phyloP scores from a whole-genome alignment of 768 basidiomycete genomes.

The Lepiota venenata region DNA sequence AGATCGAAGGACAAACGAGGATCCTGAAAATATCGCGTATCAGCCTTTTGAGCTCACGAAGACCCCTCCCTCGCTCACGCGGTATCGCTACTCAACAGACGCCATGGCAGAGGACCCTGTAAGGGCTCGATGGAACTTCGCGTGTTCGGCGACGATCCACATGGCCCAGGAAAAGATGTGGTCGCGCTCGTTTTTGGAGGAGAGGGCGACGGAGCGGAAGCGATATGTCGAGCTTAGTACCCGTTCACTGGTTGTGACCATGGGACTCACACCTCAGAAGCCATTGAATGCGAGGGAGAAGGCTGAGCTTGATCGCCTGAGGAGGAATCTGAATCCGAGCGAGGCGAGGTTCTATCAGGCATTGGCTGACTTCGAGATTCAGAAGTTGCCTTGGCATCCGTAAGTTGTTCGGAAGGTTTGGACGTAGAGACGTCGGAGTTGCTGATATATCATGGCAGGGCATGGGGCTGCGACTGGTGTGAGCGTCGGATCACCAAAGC shows the following conservation, averaged over 20 bases:
- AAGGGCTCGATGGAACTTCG: constrained; percentile 29
- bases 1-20: constrained; percentile 19
- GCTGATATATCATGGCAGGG: constrained; percentile 10
- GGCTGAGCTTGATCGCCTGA: constrained; percentile 26
- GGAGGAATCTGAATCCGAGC: constrained; percentile 27
- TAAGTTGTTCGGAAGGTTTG: constrained; percentile 13
- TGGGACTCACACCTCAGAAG: constrained; percentile 27
- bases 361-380: constrained; percentile 28
- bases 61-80: constrained; percentile 25
- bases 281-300: constrained; percentile 23
- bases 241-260: constrained; percentile 23
- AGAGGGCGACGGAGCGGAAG: constrained; percentile 26
- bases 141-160: constrained; percentile 25
- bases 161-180: constrained; percentile 26
- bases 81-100: constrained; percentile 25
- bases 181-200: constrained; percentile 28
- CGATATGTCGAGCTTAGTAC: constrained; percentile 28
- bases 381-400: constrained; percentile 32
- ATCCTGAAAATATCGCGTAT: constrained; percentile 20
- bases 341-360: constrained; percentile 33
- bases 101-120: constrained; percentile 25
- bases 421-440: neutral
- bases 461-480: constrained; percentile 31
- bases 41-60: constrained; percentile 20
- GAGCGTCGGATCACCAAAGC: constrained; percentile 28